These are phyloP conservation scores for Durio zibethinus DNA, from an alignment of 345 rosid genomes.

Conservation along the genomic window DNA sequence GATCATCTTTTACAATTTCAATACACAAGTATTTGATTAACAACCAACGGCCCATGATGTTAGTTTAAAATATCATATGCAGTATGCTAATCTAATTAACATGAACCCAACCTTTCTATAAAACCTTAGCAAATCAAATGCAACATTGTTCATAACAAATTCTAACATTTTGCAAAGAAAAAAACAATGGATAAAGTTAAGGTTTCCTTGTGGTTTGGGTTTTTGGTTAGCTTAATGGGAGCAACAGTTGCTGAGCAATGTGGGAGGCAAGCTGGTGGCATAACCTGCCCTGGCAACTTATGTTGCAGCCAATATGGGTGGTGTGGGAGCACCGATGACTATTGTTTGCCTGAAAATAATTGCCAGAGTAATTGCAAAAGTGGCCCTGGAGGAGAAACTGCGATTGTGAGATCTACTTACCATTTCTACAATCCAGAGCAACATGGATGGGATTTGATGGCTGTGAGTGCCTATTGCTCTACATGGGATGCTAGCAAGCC, in stretches of 20 bases:
- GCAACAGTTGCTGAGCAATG: background rate
- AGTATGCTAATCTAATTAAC: background rate
- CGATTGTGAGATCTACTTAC: slow-evolving; percentile 50
- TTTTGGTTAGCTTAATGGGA: background rate
- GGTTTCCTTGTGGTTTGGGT: background rate
- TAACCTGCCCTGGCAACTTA: background rate
- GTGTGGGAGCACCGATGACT: slow-evolving; percentile 9
- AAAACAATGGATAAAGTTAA: background rate
- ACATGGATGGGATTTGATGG: slow-evolving; percentile 47
- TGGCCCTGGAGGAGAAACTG: slow-evolving; percentile 33
- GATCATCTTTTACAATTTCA: background rate
- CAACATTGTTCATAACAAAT: background rate
- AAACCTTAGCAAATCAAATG: background rate
- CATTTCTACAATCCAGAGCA: slow-evolving; percentile 50
- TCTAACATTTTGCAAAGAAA: background rate
- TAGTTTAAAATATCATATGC: background rate
- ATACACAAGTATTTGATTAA: background rate
- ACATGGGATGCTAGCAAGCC: slow-evolving; percentile 59
- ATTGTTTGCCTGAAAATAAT: slow-evolving; percentile 26
- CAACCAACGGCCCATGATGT: background rate
- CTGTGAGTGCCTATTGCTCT: slow-evolving; percentile 48
- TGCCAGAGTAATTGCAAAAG: slow-evolving; percentile 41
- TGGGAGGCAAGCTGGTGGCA: slow-evolving; percentile 10
- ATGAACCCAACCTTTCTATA: background rate
- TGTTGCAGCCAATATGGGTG: slow-evolving; percentile 18